phyloP scores from a whole-genome alignment of 176 grass and related monocot species.

The Rhipidocladum racemiflorum region DNA sequence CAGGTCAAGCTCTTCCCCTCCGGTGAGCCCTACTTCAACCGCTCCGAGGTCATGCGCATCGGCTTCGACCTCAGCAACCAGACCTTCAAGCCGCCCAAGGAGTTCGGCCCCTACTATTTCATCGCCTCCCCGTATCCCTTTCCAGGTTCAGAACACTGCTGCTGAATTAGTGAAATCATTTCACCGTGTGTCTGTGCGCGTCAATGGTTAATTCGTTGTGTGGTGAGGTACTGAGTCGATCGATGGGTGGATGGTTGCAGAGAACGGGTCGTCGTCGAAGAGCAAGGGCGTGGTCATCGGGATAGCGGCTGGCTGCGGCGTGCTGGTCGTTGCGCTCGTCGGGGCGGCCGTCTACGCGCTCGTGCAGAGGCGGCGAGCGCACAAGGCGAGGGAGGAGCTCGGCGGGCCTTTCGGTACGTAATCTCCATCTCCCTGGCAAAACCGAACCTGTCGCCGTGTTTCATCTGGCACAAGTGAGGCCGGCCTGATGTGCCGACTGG shows the following conservation, averaged over 20 bases:
- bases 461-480: background rate
- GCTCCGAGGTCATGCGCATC: slow-evolving; percentile 66
- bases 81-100: slow-evolving; percentile 71
- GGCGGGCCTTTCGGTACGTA: slow-evolving; percentile 75
- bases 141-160: slow-evolving; percentile 40
- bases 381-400: slow-evolving; percentile 71
- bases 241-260: background rate
- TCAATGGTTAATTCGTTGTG: background rate
- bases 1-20: slow-evolving; percentile 84
- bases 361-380: slow-evolving; percentile 53
- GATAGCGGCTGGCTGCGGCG: slow-evolving; percentile 65
- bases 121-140: slow-evolving; percentile 68
- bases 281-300: slow-evolving; percentile 64
- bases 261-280: slow-evolving; percentile 37
- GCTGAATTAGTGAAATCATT: background rate
- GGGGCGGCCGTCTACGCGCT: slow-evolving; percentile 59
- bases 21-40: slow-evolving; percentile 59
- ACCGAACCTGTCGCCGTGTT: background rate
- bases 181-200: background rate
- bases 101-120: slow-evolving; percentile 85
- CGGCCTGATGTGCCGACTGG: background rate
- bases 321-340: slow-evolving; percentile 65
- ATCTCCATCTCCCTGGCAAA: background rate
- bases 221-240: background rate
- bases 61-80: slow-evolving; percentile 88